Base-by-base conservation (phyloP, 2,329 filamentous ascomycete species). In the Cytospora leucostoma region DNA sequence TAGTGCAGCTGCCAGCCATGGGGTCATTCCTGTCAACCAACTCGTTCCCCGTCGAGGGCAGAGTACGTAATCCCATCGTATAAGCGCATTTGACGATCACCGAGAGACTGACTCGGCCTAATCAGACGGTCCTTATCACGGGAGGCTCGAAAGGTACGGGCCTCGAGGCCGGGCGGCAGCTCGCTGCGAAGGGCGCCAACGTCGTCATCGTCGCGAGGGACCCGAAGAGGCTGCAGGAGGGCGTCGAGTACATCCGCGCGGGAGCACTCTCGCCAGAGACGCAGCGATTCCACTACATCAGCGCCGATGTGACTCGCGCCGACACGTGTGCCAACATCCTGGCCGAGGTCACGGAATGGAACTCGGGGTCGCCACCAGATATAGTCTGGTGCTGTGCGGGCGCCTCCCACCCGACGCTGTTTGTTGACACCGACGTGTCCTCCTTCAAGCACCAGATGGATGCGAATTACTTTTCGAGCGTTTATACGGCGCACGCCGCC, bases 61-160 rank as follows among this genome's bases (percentile, higher is more conserved):
- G 51, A 33, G 61, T 63, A 60, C 11, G 21, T 47, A 21, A 27
- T 15, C 66, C 33, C 6, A 0, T 13, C 7, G 13, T 19, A 5
- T 1, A 19, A 17, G 19, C 3, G 33, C 7, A 12, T 17, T 7
- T 3, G n/a, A 44, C 15, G 7, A 17, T 47, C 44, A 58, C 27
- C 65, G 62, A 37, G 13, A 58, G 13, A 37, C 56, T 60, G 21
- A 44, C 62, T 11, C 69, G n/a, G 21, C 10, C 15, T 56, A n/a
- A n/a, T n/a, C n/a, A 97, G 93, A 97, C 93, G 2, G 83, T 96
- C 59, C 81, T 98, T 61, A 81, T 99, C 59, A 99, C 95, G 0
- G 95, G 95, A 54, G 93, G 89, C 37, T 97, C 95, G 0, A 91
- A 97, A 73, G 95, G 95, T 63, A 92, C 97, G 89, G 95, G 95